These are phyloP conservation scores for Hirschfeldia incana DNA, from an alignment of 345 rosid genomes.

Conservation along the genomic window DNA sequence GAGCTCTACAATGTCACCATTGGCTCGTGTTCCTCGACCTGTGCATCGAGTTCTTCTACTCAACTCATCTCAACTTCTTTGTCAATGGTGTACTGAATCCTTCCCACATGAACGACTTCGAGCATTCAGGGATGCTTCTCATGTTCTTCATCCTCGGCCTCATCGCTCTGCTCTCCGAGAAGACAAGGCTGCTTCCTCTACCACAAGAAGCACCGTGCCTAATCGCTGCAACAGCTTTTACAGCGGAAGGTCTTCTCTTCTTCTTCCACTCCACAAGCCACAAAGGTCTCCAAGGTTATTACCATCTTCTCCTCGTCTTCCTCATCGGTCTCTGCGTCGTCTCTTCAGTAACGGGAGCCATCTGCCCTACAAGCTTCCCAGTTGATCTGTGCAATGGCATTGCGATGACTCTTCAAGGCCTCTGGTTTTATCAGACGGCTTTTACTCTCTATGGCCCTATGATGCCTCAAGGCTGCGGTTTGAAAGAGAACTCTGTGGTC, in stretches of 20 bases:
- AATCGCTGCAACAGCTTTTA: constrained; percentile 76
- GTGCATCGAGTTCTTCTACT: constrained; percentile 86
- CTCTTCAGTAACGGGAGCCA: constrained; percentile 66
- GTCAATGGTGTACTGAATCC: constrained; percentile 82
- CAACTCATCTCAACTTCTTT: constrained; percentile 85
- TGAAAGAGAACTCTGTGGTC: constrained; percentile 45
- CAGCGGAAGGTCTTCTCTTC: constrained; percentile 79
- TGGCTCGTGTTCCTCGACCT: constrained; percentile 77
- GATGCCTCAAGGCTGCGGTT: constrained; percentile 82
- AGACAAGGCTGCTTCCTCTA: constrained; percentile 68
- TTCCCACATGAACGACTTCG: constrained; percentile 87
- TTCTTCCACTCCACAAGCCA: constrained; percentile 95
- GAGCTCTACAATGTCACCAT: constrained; percentile 77
- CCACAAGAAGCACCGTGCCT: constrained; percentile 80
- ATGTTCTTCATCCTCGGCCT: constrained; percentile 89
- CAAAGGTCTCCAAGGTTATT: constrained; percentile 95
- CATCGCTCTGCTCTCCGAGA: constrained; percentile 65
- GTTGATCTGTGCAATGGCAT: constrained; percentile 70
- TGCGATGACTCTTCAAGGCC: constrained; percentile 88
- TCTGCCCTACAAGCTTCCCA: constrained; percentile 79
- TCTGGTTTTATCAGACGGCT: constrained; percentile 98
- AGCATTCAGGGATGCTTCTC: constrained; percentile 95
- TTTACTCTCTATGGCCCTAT: constrained; percentile 90
- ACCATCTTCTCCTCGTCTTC: constrained; percentile 88
- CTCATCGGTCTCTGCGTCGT: constrained; percentile 70